These are phyloP conservation scores for Cladorrhinum samala DNA, from an alignment of 495 filamentous ascomycete genomes.

Conservation along the genomic window DNA sequence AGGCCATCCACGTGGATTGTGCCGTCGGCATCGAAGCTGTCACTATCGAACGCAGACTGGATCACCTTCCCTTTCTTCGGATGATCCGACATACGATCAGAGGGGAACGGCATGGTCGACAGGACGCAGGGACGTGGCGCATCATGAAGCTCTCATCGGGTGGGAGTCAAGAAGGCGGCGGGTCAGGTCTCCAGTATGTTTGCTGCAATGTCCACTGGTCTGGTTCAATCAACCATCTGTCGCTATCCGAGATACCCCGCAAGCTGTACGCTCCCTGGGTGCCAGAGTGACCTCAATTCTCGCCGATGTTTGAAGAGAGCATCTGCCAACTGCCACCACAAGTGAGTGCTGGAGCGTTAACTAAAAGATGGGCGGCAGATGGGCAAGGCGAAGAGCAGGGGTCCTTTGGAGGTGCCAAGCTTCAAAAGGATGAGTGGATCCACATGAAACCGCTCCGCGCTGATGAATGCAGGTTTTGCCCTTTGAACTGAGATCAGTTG, in stretches of 20 bases:
- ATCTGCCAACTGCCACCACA: too few relatives aligned
- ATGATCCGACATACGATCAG: constrained; percentile 32
- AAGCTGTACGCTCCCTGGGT: neutral
- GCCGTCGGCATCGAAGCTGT: constrained; percentile 79
- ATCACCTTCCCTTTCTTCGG: constrained; percentile 44
- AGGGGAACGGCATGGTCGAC: constrained; percentile 36
- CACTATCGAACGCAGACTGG: constrained; percentile 72
- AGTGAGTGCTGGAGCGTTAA: too few relatives aligned
- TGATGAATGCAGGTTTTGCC: neutral
- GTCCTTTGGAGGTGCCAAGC: too few relatives aligned
- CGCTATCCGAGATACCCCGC: neutral
- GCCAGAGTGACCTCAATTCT: too few relatives aligned
- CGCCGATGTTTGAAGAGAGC: too few relatives aligned
- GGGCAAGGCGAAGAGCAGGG: too few relatives aligned
- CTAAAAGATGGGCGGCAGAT: too few relatives aligned
- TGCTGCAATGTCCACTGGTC: neutral
- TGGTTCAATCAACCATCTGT: neutral
- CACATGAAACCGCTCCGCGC: neutral
- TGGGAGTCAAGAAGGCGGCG: neutral
- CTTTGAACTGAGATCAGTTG: neutral
- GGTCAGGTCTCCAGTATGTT: neutral
- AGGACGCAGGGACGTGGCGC: neutral
- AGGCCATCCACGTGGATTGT: constrained; percentile 72
- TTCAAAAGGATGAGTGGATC: neutral
- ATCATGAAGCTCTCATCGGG: constrained; percentile 1